Evolutionary conservation across 148 eudicot species (phyloP).

Genomic region (Heliamphora exappendiculata): DNA sequence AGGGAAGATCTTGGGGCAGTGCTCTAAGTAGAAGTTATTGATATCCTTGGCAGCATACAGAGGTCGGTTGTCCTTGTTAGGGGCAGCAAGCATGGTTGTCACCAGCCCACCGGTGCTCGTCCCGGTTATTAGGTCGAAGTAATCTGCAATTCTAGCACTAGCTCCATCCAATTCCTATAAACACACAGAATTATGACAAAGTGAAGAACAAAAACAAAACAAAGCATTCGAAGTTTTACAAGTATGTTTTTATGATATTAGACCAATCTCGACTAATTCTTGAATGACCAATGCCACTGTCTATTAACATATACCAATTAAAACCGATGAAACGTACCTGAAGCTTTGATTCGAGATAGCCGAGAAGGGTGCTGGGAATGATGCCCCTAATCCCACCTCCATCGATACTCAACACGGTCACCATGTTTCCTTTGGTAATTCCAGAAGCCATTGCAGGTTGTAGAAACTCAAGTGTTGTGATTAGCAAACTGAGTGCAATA

Average conservation of each 20-base stretch:
- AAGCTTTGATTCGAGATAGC: constrained; percentile 26
- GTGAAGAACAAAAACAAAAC: not conserved
- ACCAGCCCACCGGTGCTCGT: constrained; percentile 42
- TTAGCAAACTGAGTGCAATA: not conserved
- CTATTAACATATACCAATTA: no score
- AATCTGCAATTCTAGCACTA: constrained; percentile 28
- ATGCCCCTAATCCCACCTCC: constrained; percentile 33
- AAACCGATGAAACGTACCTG: constrained; percentile 16
- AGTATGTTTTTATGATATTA: no score
- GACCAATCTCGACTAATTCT: no score
- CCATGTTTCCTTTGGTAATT: constrained; percentile 9
- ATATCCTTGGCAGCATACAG: constrained; percentile 31
- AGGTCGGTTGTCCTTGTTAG: constrained; percentile 26
- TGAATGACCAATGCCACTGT: no score
- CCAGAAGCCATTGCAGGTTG: constrained; percentile 8
- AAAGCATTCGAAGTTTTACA: no score
- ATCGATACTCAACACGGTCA: constrained; percentile 25
- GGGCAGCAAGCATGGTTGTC: constrained; percentile 35
- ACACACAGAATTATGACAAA: not conserved
- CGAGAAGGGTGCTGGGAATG: constrained; percentile 19
- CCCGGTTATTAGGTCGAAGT: constrained; percentile 39
- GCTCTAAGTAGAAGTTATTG: constrained; percentile 22
- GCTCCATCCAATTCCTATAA: constrained; percentile 32
- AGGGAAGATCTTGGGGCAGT: constrained; percentile 34
- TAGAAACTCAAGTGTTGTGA: not conserved